Percentiles rank a stretch among this genome's conserved stretches.
phyloP scores from a whole-genome alignment of 1,284 basidiomycete species.

The Microbotryum violaceum region DNA sequence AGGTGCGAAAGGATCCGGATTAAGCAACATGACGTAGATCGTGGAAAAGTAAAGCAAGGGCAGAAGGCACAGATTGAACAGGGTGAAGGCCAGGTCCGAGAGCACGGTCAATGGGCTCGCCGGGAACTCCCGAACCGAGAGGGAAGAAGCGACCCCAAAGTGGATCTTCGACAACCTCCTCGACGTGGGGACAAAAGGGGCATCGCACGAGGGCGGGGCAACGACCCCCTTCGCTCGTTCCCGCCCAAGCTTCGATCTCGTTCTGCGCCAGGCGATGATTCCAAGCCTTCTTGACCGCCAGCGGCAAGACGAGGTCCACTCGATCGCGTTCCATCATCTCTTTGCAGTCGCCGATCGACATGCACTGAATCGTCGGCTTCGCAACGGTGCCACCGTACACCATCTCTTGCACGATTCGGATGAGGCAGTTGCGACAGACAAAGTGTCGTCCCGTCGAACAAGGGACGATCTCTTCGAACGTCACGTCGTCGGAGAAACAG shows the following conservation, averaged over 20 bases:
- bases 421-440: conserved; percentile 12
- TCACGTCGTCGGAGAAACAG: conserved; percentile 8
- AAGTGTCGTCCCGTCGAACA: conserved; percentile 1
- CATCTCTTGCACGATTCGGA: conserved; percentile 2
- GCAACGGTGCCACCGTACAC: not conserved
- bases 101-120: not conserved
- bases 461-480: not conserved
- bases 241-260: too few species aligned
- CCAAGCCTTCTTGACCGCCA: too few species aligned
- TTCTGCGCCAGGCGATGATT: too few species aligned
- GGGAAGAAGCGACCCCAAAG: not conserved
- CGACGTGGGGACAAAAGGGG: conserved; percentile 19
- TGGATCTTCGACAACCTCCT: not conserved
- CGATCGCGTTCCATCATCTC: too few species aligned
- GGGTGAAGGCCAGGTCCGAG: not conserved
- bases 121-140: not conserved
- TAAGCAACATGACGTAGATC: not conserved
- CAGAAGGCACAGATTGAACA: not conserved
- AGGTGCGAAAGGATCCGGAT: not conserved
- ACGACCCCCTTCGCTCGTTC: not conserved
- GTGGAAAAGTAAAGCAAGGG: not conserved
- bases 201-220: conserved; percentile 2
- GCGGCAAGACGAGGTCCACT: too few species aligned
- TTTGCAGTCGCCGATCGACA: too few species aligned
- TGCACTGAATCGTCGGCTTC: not conserved